Conservation (phyloP, 1,284 basidiomycete genomes). For the Abortiporus biennis region DNA sequence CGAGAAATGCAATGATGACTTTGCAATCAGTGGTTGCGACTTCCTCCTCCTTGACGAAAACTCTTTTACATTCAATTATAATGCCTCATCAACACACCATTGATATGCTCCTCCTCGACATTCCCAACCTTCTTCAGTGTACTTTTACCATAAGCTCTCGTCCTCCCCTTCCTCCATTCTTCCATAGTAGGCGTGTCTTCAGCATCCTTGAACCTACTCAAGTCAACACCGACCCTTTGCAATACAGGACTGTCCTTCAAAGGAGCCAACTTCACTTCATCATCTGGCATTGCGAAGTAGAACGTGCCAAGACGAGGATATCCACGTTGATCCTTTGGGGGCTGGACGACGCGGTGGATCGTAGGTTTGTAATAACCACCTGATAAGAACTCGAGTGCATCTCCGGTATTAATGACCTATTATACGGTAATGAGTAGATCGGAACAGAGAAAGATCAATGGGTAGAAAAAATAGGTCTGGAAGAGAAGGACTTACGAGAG, state of each 20-base stretch:
- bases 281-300: constrained; percentile 33
- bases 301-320: constrained; percentile 34
- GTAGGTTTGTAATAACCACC: constrained; percentile 38
- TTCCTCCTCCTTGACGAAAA: too few relatives aligned
- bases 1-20: too few relatives aligned
- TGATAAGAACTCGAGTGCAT: constrained; percentile 36
- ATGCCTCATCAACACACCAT: constrained; percentile 28
- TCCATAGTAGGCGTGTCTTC: constrained; percentile 30
- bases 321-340: constrained; percentile 40
- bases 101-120: constrained; percentile 24
- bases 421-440: neutral
- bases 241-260: constrained; percentile 25
- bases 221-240: constrained; percentile 27
- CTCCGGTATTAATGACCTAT: constrained; percentile 37
- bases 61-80: constrained; percentile 24
- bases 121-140: constrained; percentile 20
- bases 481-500: constrained; percentile 36
- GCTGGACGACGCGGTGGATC: constrained; percentile 38
- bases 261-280: constrained; percentile 24
- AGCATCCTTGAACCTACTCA: constrained; percentile 27
- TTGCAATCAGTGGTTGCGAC: too few relatives aligned
- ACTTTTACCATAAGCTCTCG: constrained; percentile 25
- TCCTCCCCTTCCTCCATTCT: constrained; percentile 32
- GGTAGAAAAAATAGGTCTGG: neutral
- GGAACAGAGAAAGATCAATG: neutral